Evolutionary conservation across 306 rosid species (phyloP).

Genomic region (Malus fusca): DNA sequence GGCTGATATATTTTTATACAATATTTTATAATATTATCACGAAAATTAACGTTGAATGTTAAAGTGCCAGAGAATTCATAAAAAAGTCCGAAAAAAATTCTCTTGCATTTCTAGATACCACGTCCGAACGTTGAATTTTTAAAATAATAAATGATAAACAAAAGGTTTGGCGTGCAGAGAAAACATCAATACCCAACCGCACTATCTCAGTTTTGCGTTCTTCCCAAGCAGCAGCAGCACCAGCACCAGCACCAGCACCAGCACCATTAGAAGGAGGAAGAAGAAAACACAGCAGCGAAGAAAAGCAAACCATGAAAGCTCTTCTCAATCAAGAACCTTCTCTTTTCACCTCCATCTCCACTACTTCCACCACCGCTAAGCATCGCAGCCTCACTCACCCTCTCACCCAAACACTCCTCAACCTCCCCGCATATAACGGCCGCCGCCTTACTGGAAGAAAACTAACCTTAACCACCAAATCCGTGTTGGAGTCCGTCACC

Average conservation of each 20-base stretch:
- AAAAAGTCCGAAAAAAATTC: too few relatives aligned
- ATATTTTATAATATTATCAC: too few relatives aligned
- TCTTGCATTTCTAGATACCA: too few relatives aligned
- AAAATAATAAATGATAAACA: background rate
- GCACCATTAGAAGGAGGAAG: background rate
- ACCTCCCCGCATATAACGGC: slow-evolving; percentile 21
- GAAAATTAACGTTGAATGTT: background rate
- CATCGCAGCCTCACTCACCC: slow-evolving; percentile 18
- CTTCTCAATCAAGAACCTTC: slow-evolving; percentile 35
- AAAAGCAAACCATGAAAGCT: slow-evolving; percentile 45
- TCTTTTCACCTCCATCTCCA: slow-evolving; percentile 22
- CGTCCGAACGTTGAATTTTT: background rate
- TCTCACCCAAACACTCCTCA: slow-evolving; percentile 15
- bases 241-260: background rate
- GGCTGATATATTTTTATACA: too few relatives aligned
- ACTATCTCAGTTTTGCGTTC: background rate
- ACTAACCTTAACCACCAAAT: slow-evolving; percentile 19
- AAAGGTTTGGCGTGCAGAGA: background rate
- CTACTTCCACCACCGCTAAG: slow-evolving; percentile 23
- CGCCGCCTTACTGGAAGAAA: slow-evolving; percentile 20
- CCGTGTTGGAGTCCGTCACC: slow-evolving; percentile 42
- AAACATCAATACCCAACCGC: background rate
- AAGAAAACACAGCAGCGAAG: background rate
- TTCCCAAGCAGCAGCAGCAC: background rate
- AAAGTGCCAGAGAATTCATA: too few relatives aligned